Evolutionary conservation across 441 rosid genomes (phyloP).

Genomic region (Gossypium aridum): DNA sequence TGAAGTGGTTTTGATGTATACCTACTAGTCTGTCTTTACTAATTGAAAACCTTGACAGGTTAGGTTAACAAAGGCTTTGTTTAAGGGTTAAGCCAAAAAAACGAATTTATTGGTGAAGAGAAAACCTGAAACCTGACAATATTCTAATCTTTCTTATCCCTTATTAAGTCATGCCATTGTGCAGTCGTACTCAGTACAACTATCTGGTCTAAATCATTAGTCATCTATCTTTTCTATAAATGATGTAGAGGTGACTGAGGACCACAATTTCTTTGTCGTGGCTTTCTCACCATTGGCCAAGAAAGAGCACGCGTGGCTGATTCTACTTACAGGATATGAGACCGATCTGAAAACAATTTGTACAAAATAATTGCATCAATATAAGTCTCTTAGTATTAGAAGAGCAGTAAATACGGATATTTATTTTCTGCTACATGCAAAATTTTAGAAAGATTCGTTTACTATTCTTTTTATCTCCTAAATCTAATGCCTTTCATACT

Average conservation of each 20-base stretch:
- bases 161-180: not conserved
- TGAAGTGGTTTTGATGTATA: too few relatives aligned
- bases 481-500: constrained; percentile 12
- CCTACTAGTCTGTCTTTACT: too few relatives aligned
- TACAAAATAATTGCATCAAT: too few relatives aligned
- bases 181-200: not conserved
- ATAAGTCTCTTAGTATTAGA: too few relatives aligned
- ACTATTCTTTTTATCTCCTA: constrained; percentile 9
- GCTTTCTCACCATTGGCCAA: constrained; percentile 4
- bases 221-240: not conserved
- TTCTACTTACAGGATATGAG: not conserved
- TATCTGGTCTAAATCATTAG: not conserved
- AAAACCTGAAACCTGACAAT: not conserved
- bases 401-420: too few relatives aligned
- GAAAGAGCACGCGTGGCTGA: constrained; percentile 5
- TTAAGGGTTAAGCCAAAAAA: not conserved
- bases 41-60: not conserved
- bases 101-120: not conserved
- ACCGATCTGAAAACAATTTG: not conserved
- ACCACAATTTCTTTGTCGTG: constrained; percentile 10
- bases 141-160: not conserved
- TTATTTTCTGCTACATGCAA: too few relatives aligned
- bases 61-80: not conserved
- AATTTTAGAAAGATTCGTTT: too few relatives aligned
- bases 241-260: not conserved